phyloP scores from a whole-genome alignment of 257 asterid genomes.

The Solanum tarapatanum region DNA sequence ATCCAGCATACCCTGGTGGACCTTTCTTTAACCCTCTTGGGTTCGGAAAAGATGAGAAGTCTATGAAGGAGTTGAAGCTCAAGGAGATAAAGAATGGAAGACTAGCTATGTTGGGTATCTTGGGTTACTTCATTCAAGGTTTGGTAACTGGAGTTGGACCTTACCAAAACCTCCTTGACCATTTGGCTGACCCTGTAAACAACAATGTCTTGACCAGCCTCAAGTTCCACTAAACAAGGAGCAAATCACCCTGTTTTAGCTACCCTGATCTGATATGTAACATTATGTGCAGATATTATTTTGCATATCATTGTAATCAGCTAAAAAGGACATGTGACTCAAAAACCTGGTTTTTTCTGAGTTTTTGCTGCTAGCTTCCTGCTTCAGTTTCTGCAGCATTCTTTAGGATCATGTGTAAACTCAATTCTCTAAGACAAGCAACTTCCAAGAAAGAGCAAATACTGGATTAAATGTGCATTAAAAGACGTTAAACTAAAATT shows the following conservation, averaged over 20 bases:
- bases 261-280: constrained; percentile 5
- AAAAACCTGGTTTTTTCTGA: constrained; percentile 1
- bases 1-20: constrained; percentile 22
- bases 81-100: constrained; percentile 94
- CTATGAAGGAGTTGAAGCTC: constrained; percentile 32
- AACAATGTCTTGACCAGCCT: constrained; percentile 82
- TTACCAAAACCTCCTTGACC: constrained; percentile 72
- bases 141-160: constrained; percentile 86
- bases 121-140: constrained; percentile 89
- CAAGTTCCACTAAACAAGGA: constrained; percentile 57
- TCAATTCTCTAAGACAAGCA: background rate
- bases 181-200: constrained; percentile 78
- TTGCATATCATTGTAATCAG: constrained; percentile 12
- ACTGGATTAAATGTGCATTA: background rate
- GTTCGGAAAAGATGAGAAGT: constrained; percentile 1
- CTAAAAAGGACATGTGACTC: background rate
- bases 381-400: background rate
- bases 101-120: constrained; percentile 78
- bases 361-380: background rate
- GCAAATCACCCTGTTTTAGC: constrained; percentile 3
- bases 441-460: background rate
- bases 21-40: constrained; percentile 7
- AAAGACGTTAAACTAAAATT: background rate
- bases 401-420: background rate
- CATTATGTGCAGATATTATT: constrained; percentile 21